Base-by-base conservation (phyloP, 2,329 filamentous ascomycete species). In the Paraphoma sp. region DNA sequence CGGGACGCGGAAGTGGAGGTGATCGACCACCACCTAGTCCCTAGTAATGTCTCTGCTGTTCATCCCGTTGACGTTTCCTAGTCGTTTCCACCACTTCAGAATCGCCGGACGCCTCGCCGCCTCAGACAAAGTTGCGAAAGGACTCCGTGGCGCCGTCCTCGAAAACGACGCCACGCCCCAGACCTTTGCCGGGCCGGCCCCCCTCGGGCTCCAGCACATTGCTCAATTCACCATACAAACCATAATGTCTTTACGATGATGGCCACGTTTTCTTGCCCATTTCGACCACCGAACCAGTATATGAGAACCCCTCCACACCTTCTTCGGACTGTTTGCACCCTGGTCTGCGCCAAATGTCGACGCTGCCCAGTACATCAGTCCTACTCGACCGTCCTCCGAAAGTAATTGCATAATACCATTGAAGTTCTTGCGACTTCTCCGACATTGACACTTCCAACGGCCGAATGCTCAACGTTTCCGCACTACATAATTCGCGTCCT, bases 191-290 rank as follows among this genome's bases (percentile, higher is more conserved):
- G 52, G 54, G 58, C 43, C 54, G 62, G 33, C 55, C 63, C 38
- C 69, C 65, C n/a, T 67, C 66, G 23, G 69, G 68, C 45, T 72
- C 71, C 31, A 73, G 67, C 60, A 73, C 71, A 33, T 68, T 73
- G 36, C 56, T 71, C 58, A 63, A 70, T 51, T 64, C 62, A 48
- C 59, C 64, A 33, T 54, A 59, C 54, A 63, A 59, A 61, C 61
- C 59, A 47, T 75, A 69, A 75, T 57, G 71, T 69, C 56, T 69
- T 69, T 60, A 73, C 66, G 71, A 73, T 69, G 61, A 71, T 69
- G 67, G 64, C 60, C 57, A 58, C 45, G 60, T 62, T 58, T 63
- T 62, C 50, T 60, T 59, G 62, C 55, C 67, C 48, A 51, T 62
- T 67, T 60, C 56, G 51, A 53, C 56, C 64, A 53, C 62, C 55